Evolutionary conservation across 169 alveolate genomes (phyloP).

Genomic region (Hepatocystis sp.): DNA sequence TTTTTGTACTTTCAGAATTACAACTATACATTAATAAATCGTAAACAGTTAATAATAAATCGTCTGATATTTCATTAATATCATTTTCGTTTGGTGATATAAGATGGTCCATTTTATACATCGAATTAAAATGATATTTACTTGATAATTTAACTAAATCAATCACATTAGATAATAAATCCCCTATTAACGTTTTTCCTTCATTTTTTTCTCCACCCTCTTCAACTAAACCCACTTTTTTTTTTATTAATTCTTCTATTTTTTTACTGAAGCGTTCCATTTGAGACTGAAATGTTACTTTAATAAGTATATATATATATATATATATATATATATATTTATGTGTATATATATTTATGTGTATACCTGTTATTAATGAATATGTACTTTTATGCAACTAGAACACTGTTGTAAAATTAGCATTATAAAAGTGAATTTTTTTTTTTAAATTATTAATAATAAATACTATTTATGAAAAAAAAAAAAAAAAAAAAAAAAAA

Average conservation of each 20-base stretch:
- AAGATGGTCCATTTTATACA: slow-evolving; percentile 64
- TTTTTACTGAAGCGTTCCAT: slow-evolving; percentile 56
- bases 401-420: background rate
- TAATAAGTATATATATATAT: background rate
- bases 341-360: background rate
- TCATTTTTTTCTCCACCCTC: slow-evolving; percentile 13
- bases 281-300: background rate
- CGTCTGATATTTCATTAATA: slow-evolving; percentile 33
- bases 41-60: slow-evolving; percentile 18
- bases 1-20: slow-evolving; percentile 14
- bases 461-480: too few relatives aligned
- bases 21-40: slow-evolving; percentile 46
- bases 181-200: slow-evolving; percentile 5
- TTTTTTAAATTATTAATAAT: too few relatives aligned
- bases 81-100: slow-evolving; percentile 24
- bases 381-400: background rate
- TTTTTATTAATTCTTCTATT: slow-evolving; percentile 58
- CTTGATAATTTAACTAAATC: slow-evolving; percentile 66
- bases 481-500: too few relatives aligned
- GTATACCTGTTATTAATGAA: background rate
- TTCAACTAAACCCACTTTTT: background rate
- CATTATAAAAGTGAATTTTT: too few relatives aligned
- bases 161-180: slow-evolving; percentile 43
- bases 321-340: background rate
- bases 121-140: slow-evolving; percentile 11